These are phyloP conservation scores for Pseudonectria foliicola DNA, from an alignment of 2,329 filamentous ascomycete genomes.

Conservation along the genomic window DNA sequence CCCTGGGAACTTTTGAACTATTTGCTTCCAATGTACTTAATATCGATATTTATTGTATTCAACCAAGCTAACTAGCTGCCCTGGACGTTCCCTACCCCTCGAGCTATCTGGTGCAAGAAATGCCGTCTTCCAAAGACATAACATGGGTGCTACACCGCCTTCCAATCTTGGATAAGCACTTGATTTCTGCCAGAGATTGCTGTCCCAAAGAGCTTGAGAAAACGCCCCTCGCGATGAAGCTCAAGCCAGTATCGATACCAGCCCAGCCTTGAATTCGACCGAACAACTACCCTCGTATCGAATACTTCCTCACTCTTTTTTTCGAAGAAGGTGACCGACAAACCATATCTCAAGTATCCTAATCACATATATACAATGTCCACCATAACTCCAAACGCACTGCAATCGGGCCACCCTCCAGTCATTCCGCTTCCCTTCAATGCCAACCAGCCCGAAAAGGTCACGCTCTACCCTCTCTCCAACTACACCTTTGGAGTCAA, in stretches of 20 bases:
- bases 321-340: neutral
- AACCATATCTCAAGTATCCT: neutral
- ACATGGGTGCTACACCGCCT: conserved; percentile 8
- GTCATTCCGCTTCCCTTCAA: conserved; percentile 78
- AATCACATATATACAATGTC: conserved; percentile 52
- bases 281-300: neutral
- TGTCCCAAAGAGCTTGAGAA: conserved; percentile 3
- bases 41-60: too few species aligned
- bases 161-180: conserved; percentile 2
- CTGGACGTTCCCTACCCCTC: too few species aligned
- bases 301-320: neutral
- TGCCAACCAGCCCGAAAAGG: conserved; percentile 79
- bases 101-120: too few species aligned
- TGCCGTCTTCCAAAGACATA: too few species aligned
- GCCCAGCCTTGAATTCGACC: neutral
- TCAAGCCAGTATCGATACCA: too few species aligned
- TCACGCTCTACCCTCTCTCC: conserved; percentile 87
- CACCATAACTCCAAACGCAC: conserved; percentile 67
- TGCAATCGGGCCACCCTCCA: conserved; percentile 73
- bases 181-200: conserved; percentile 7
- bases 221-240: conserved; percentile 1
- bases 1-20: too few species aligned
- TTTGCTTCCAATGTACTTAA: too few species aligned
- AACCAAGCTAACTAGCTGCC: too few species aligned
- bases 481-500: conserved; percentile 99